These are phyloP conservation scores for Aspergillus calidoustus DNA, from an alignment of 2,329 filamentous ascomycete species.

Conservation along the genomic window DNA sequence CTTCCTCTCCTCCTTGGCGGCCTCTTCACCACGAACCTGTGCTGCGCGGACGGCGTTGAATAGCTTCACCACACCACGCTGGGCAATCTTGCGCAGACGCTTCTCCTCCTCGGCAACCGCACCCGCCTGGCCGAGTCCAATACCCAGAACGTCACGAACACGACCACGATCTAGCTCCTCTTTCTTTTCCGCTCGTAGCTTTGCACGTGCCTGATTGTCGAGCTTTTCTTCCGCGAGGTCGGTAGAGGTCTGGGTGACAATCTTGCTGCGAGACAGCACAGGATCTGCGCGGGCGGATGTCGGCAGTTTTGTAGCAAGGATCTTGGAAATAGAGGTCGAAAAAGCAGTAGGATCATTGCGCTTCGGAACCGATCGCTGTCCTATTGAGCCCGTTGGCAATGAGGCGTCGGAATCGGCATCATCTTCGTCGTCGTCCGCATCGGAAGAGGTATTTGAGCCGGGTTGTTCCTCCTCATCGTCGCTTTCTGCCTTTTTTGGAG, in stretches of 20 bases:
- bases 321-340: slow-evolving; percentile 90
- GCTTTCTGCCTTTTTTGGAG: slow-evolving; percentile 21
- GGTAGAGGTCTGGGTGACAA: slow-evolving; percentile 72
- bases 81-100: slow-evolving; percentile 81
- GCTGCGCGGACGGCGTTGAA: slow-evolving; percentile 95
- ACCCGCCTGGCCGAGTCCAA: slow-evolving; percentile 59
- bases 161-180: slow-evolving; percentile 82
- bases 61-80: slow-evolving; percentile 91
- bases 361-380: slow-evolving; percentile 58
- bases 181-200: slow-evolving; percentile 79
- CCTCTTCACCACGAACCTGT: slow-evolving; percentile 84
- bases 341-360: slow-evolving; percentile 92
- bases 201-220: slow-evolving; percentile 78
- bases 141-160: slow-evolving; percentile 80
- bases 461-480: slow-evolving; percentile 24
- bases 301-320: slow-evolving; percentile 86
- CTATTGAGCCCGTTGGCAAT: slow-evolving; percentile 50
- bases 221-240: slow-evolving; percentile 76
- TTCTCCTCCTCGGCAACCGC: slow-evolving; percentile 72
- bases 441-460: slow-evolving; percentile 32
- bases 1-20: slow-evolving; percentile 67
- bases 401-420: slow-evolving; percentile 46
- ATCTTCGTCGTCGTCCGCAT: slow-evolving; percentile 35
- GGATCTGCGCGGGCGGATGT: slow-evolving; percentile 82
- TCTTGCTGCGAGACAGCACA: slow-evolving; percentile 81